phyloP scores from a whole-genome alignment of 1,139 yeast species.

The Chernovozyma aurita region DNA sequence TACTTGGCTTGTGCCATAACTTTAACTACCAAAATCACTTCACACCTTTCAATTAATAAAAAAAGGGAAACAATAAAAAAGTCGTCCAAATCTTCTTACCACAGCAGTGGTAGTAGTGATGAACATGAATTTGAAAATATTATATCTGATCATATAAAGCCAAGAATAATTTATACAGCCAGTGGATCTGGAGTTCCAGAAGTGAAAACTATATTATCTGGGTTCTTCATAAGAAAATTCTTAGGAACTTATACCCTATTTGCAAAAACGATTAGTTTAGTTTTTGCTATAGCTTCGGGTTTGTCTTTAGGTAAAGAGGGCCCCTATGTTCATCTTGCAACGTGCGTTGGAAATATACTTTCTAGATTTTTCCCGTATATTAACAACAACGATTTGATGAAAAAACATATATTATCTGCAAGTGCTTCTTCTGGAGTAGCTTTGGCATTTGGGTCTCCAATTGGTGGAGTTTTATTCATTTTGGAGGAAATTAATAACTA shows the following conservation, averaged over 20 bases:
- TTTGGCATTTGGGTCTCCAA: slow-evolving; percentile 65
- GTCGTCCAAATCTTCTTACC: slow-evolving; percentile 5
- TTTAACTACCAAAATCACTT: slow-evolving; percentile 41
- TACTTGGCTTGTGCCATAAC: slow-evolving; percentile 45
- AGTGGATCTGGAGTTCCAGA: slow-evolving; percentile 67
- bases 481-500: slow-evolving; percentile 63
- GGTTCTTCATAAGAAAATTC: slow-evolving; percentile 52
- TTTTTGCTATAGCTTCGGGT: slow-evolving; percentile 64
- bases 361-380: slow-evolving; percentile 50
- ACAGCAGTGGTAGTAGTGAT: slow-evolving; percentile 5
- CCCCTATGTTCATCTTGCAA: slow-evolving; percentile 67
- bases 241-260: slow-evolving; percentile 53
- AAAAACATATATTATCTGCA: slow-evolving; percentile 58
- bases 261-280: slow-evolving; percentile 47
- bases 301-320: slow-evolving; percentile 68
- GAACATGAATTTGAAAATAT: not conserved
- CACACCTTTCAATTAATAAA: slow-evolving; percentile 1
- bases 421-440: slow-evolving; percentile 70
- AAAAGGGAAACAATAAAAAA: not conserved
- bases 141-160: slow-evolving; percentile 6
- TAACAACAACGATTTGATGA: slow-evolving; percentile 46
- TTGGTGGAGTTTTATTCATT: slow-evolving; percentile 65
- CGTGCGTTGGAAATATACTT: slow-evolving; percentile 60
- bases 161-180: slow-evolving; percentile 46
- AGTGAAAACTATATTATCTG: slow-evolving; percentile 53